These are phyloP conservation scores for Pisolithus tinctorius DNA, from an alignment of 768 basidiomycete species.

Conservation along the genomic window DNA sequence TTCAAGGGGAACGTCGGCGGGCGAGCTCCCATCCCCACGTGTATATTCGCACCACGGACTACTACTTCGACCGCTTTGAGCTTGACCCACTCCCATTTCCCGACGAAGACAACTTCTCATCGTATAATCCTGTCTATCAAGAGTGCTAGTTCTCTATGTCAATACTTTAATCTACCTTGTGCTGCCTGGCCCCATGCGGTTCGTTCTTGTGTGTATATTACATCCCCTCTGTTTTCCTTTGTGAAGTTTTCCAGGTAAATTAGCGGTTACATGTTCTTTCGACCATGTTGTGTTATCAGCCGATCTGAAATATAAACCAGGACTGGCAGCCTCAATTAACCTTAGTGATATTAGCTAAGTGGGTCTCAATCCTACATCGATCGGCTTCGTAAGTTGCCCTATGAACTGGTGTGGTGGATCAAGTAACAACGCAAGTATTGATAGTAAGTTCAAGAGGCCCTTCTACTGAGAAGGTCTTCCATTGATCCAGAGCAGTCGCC, in stretches of 20 bases:
- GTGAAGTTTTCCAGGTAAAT: neutral
- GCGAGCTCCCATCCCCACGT: constrained; percentile 48
- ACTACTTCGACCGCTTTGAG: constrained; percentile 59
- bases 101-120: constrained; percentile 38
- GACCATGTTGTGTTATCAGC: too few relatives aligned
- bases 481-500: neutral
- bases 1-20: constrained; percentile 44
- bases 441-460: too few relatives aligned
- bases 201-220: constrained; percentile 23
- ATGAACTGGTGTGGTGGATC: too few relatives aligned
- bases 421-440: too few relatives aligned
- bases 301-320: too few relatives aligned
- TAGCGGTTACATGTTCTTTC: neutral
- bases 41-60: constrained; percentile 52
- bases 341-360: too few relatives aligned
- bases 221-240: constrained; percentile 5
- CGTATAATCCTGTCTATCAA: constrained; percentile 50
- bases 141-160: constrained; percentile 50
- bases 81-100: constrained; percentile 69
- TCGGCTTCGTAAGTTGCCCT: too few relatives aligned
- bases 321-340: too few relatives aligned
- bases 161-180: constrained; percentile 22
- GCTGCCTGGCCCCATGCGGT: constrained; percentile 21
- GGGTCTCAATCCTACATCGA: too few relatives aligned
- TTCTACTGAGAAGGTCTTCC: neutral